Evolutionary conservation across 768 basidiomycete species (phyloP).

Genomic region (Pilatotrama ljubarskyi): DNA sequence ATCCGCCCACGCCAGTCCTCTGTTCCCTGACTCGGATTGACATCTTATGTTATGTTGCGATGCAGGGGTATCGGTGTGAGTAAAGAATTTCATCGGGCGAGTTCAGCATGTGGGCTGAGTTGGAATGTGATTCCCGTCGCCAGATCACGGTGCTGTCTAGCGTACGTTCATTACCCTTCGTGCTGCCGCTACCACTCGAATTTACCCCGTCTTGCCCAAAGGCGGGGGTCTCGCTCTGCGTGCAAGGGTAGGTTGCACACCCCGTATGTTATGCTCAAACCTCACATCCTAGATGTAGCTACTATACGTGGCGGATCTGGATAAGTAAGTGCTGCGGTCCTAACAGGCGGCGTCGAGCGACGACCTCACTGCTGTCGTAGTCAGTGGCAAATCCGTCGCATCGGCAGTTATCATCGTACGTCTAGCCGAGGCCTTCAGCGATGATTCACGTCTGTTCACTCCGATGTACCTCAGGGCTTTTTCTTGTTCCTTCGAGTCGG

Average conservation of each 20-base stretch:
- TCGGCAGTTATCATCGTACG: constrained; percentile 8
- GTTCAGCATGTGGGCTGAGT: background rate
- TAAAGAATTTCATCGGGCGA: background rate
- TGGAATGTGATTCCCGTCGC: background rate
- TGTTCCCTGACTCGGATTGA: background rate
- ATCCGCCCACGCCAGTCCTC: background rate
- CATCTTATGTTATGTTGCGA: background rate
- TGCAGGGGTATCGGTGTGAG: constrained; percentile 17
- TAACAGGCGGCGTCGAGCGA: too few relatives aligned
- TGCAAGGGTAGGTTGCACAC: constrained; percentile 9
- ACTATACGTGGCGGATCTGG: constrained; percentile 20
- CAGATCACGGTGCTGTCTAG: constrained; percentile 12
- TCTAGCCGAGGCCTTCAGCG: background rate
- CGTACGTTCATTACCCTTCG: background rate
- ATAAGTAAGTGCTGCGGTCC: constrained; percentile 5
- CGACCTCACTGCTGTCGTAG: background rate
- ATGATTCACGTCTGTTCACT: background rate
- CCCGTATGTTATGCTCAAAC: background rate
- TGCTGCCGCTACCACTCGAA: background rate
- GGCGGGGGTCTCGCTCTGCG: constrained; percentile 11
- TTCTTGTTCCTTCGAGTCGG: constrained; percentile 9
- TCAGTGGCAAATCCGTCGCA: background rate
- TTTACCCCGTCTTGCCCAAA: background rate
- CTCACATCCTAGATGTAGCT: background rate
- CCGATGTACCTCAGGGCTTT: background rate